These are phyloP conservation scores for Dichotomopilus funicola DNA, from an alignment of 2,329 filamentous ascomycete species.

Conservation along the genomic window DNA sequence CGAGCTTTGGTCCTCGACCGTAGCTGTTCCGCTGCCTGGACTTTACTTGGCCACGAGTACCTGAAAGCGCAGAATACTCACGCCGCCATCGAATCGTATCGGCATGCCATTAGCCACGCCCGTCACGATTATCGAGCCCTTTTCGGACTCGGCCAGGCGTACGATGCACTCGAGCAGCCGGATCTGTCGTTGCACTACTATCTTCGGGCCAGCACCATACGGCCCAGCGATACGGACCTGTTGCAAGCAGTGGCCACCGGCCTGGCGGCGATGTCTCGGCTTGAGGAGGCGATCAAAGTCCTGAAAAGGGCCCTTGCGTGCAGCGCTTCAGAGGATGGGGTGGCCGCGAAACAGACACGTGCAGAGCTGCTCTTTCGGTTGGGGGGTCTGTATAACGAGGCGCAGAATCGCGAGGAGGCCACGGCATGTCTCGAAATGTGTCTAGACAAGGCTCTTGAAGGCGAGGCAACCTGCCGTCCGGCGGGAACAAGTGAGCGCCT, in stretches of 20 bases:
- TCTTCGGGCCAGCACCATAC: neutral
- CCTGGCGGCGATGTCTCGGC: neutral
- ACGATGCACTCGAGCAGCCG: neutral
- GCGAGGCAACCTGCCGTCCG: neutral
- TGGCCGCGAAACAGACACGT: neutral
- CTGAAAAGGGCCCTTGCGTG: neutral
- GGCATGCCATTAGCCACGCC: neutral
- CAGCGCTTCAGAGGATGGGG: neutral
- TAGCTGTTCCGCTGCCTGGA: neutral
- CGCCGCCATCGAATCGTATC: neutral
- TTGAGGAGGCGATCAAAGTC: neutral
- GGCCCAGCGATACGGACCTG: neutral
- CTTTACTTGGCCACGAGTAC: neutral
- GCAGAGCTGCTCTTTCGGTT: neutral
- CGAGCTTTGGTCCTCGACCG: neutral
- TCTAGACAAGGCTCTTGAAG: neutral
- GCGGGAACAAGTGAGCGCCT: neutral
- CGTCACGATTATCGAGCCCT: neutral
- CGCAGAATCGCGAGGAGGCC: neutral
- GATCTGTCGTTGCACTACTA: neutral
- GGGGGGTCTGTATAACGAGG: neutral
- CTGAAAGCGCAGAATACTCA: neutral
- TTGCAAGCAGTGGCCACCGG: neutral
- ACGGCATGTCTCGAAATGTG: neutral
- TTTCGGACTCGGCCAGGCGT: neutral